These are phyloP conservation scores for Fusarium foetens DNA, from an alignment of 2,329 filamentous ascomycete genomes.

Conservation along the genomic window DNA sequence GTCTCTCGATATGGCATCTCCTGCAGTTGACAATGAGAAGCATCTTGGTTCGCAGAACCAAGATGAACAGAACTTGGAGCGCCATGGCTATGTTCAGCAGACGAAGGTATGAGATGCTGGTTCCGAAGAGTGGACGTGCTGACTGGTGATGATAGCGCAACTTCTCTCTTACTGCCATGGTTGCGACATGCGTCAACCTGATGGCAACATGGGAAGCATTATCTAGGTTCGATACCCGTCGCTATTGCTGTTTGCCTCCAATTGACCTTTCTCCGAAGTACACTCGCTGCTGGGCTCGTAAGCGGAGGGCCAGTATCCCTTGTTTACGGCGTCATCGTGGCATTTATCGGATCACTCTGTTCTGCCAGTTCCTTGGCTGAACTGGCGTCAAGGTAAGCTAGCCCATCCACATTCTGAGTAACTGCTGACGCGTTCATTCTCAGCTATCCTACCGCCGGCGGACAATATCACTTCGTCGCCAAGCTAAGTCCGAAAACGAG, in stretches of 20 bases:
- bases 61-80: slow-evolving; percentile 2
- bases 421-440: neutral
- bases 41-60: neutral
- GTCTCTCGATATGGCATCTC: neutral
- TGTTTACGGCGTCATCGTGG: slow-evolving; percentile 25
- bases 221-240: slow-evolving; percentile 15
- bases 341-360: slow-evolving; percentile 21
- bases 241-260: neutral
- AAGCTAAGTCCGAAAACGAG: neutral
- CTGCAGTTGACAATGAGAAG: neutral
- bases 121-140: neutral
- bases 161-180: slow-evolving; percentile 26
- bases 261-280: slow-evolving; percentile 1
- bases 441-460: slow-evolving; percentile 26
- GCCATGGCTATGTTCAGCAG: neutral
- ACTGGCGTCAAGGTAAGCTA: slow-evolving; percentile 12
- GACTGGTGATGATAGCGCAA: slow-evolving; percentile 15
- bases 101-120: neutral
- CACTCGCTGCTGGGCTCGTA: slow-evolving; percentile 26
- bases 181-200: slow-evolving; percentile 16
- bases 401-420: neutral
- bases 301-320: slow-evolving; percentile 30
- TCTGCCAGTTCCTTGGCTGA: slow-evolving; percentile 36
- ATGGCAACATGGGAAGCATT: slow-evolving; percentile 39
- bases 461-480: slow-evolving; percentile 35